Conservation (phyloP, 257 asterid genomes). For the Pogostemon cablin region DNA sequence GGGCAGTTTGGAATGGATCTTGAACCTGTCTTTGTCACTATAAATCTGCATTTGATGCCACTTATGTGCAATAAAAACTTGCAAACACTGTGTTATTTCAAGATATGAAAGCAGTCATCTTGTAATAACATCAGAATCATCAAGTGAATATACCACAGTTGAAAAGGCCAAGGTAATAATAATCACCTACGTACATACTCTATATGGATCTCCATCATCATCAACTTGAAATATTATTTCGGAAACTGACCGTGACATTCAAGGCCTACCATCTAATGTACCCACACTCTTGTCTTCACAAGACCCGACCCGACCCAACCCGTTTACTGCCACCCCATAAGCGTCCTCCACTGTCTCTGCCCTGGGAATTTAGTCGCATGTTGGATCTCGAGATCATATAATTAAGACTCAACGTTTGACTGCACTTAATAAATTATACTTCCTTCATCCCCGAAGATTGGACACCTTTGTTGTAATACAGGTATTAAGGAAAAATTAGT, state of each 20-base stretch:
- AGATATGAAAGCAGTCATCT: conserved; percentile 13
- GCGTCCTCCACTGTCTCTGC: too few relatives aligned
- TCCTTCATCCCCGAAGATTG: too few relatives aligned
- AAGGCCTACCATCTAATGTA: too few relatives aligned
- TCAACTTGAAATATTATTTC: not conserved
- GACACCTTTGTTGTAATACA: too few relatives aligned
- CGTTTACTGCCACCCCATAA: too few relatives aligned
- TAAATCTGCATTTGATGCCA: conserved; percentile 26
- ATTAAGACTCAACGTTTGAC: too few relatives aligned
- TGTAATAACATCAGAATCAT: conserved; percentile 18
- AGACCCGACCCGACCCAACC: too few relatives aligned
- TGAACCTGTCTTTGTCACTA: conserved; percentile 26
- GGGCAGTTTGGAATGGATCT: conserved; percentile 21
- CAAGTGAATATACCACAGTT: conserved; percentile 1
- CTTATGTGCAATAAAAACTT: conserved; percentile 15
- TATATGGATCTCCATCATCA: conserved; percentile 2
- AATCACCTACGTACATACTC: not conserved
- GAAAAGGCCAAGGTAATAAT: not conserved
- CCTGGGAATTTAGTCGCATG: too few relatives aligned
- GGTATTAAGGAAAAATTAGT: too few relatives aligned
- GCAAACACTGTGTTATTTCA: conserved; percentile 11
- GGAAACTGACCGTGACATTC: not conserved
- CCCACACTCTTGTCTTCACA: too few relatives aligned
- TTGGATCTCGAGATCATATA: too few relatives aligned
- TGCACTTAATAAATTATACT: too few relatives aligned